Evolutionary conservation across 768 basidiomycete genomes (phyloP), one percentile per base, ranked within the genome.

Genomic region (Auriculariales sp.): DNA sequence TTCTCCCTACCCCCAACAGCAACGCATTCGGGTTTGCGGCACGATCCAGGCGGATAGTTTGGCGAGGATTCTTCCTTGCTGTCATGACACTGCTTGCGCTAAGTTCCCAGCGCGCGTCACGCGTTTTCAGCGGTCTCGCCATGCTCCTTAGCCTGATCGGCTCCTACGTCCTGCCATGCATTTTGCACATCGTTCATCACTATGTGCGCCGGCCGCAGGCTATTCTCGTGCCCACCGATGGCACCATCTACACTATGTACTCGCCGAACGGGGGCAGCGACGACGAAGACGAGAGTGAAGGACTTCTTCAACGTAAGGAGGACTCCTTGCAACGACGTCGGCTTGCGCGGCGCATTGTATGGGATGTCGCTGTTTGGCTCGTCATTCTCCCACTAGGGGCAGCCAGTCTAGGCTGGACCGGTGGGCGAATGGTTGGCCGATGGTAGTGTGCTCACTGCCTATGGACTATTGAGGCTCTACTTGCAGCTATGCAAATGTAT

Each of bases 291-390:
- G 53, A 58, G 14, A 55, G 54, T 25, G 70, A 71, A 55, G 47
- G 59, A 1, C 75, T 97, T 19, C 66, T 97, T 28, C 78, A 85
- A 57, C 73, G 85, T 53, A 97, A 97, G 67, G 92, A 97, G 64
- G 70, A 78, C 42, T 79, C 79, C 34, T 66, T 97, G 52, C 92
- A 95, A 64, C 75, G 75, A 49, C 71, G 74, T 42, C 75, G 90
- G 56, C 71, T 81, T 36, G 76, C 77, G 32, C 77, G 77, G 55
- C 72, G 92, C 28, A 65, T 94, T 32, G 62, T 81, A 14, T 92
- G 89, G 85, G 88, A 93, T 62, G 58, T 86, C n/a, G 78, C 81
- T 14, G 79, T 85, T 22, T 91, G 87, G 79, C 54, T 79, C n/a
- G 64, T 84, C 10, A 69, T 87, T 15, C 57, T 83, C 17, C 79